phyloP scores from a whole-genome alignment of 495 filamentous ascomycete genomes.

The Aspergillus leporis region DNA sequence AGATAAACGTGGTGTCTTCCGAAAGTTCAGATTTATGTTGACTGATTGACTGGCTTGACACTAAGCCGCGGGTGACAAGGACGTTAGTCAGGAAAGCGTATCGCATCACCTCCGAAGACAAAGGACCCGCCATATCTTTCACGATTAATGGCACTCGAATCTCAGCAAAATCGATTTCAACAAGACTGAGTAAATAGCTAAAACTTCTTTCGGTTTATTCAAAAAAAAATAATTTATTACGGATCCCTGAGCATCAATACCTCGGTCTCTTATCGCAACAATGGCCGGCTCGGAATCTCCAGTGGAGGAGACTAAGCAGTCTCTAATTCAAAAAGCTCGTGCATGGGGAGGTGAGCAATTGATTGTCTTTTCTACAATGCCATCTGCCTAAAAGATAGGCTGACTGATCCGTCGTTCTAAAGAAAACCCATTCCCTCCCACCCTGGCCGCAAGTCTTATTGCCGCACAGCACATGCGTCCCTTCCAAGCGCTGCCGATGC shows the following conservation, averaged over 20 bases:
- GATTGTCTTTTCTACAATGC: not conserved
- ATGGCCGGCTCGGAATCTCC: constrained; percentile 30
- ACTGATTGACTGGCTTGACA: constrained; percentile 12
- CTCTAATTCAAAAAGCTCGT: constrained; percentile 51
- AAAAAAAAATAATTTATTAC: too few species aligned
- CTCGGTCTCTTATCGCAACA: not conserved
- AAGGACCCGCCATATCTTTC: too few species aligned
- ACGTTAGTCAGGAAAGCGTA: constrained; percentile 21
- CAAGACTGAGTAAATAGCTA: too few species aligned
- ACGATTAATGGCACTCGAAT: not conserved
- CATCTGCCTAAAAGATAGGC: not conserved
- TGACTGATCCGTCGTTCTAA: constrained; percentile 1
- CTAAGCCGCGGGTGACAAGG: constrained; percentile 19
- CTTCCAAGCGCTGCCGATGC: constrained; percentile 70
- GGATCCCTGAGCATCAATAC: not conserved
- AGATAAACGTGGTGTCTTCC: constrained; percentile 35
- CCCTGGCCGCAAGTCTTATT: constrained; percentile 76
- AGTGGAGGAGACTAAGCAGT: constrained; percentile 47
- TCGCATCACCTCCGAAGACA: not conserved
- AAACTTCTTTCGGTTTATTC: too few species aligned
- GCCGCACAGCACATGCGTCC: constrained; percentile 76
- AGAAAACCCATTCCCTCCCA: constrained; percentile 82
- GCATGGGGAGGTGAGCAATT: constrained; percentile 71
- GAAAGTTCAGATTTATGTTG: constrained; percentile 17
- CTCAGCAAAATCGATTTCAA: not conserved